Evolutionary conservation across 2,329 filamentous ascomycete species (phyloP).

Genomic region (Colletotrichum noveboracense): DNA sequence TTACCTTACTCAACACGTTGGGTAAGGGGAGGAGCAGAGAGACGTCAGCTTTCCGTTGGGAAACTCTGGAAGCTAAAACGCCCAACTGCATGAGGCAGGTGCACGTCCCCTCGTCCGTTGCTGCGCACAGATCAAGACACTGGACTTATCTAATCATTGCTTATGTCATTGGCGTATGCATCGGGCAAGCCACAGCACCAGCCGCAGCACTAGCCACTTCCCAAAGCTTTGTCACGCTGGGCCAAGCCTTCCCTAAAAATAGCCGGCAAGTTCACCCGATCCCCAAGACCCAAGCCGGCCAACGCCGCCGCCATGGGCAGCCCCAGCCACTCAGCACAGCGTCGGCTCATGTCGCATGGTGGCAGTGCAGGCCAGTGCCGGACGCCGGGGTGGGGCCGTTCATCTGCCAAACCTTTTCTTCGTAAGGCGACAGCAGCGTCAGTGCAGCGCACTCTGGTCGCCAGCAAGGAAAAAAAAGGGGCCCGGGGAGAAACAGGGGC

Average conservation of each 20-base stretch:
- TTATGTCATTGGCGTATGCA: background rate
- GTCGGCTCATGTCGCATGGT: conserved; percentile 2
- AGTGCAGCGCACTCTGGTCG: conserved; percentile 3
- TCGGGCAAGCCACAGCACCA: background rate
- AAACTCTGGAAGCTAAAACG: conserved; percentile 1
- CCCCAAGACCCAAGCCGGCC: background rate
- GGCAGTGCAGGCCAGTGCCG: conserved; percentile 12
- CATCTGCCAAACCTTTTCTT: background rate
- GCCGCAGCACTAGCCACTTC: background rate
- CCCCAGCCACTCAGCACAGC: background rate
- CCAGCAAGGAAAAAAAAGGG: background rate
- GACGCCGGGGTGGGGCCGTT: background rate
- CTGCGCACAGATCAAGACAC: conserved; percentile 54
- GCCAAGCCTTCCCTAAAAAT: background rate
- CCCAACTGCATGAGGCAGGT: background rate
- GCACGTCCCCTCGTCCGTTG: background rate
- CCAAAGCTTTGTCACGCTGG: background rate
- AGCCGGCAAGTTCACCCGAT: background rate
- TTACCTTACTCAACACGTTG: background rate
- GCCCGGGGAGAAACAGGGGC: background rate
- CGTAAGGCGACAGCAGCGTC: background rate
- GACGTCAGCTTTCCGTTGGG: conserved; percentile 17
- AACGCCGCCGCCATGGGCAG: background rate
- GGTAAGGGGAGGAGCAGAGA: background rate
- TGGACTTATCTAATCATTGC: conserved; percentile 42